Percentiles rank a stretch among this genome's conserved stretches.
phyloP scores from a whole-genome alignment of 108 stramenopile species.

The Pseudonitzschia pungens region DNA sequence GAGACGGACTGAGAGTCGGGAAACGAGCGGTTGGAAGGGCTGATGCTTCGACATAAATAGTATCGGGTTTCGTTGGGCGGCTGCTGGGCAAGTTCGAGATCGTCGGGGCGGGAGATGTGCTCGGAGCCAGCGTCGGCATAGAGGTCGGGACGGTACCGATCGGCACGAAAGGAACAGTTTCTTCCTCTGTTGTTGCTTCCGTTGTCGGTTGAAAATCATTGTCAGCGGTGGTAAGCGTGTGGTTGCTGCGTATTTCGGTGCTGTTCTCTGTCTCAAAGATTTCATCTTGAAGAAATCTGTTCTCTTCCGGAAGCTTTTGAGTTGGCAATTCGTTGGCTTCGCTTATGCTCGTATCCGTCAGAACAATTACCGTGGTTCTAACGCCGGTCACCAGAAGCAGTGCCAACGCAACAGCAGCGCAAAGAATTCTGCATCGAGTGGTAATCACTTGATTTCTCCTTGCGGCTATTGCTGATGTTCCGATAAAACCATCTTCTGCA shows the following conservation, averaged over 20 bases:
- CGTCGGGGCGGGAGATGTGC: background rate
- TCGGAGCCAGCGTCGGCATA: background rate
- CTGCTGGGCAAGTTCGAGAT: background rate
- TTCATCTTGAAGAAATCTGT: background rate
- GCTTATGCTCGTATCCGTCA: background rate
- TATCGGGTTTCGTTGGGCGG: slow-evolving; percentile 12
- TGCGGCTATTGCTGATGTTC: background rate
- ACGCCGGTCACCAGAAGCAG: background rate
- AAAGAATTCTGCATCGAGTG: background rate
- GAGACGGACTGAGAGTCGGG: too few species aligned
- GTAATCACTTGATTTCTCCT: background rate
- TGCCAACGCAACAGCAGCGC: background rate
- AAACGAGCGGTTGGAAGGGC: too few species aligned
- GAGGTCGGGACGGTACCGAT: background rate
- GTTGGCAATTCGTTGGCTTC: background rate
- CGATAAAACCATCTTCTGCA: background rate
- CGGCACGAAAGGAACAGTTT: background rate
- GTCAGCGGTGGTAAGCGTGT: too few species aligned
- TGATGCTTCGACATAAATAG: too few species aligned
- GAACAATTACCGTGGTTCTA: background rate
- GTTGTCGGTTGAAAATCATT: background rate
- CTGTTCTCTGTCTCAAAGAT: too few species aligned
- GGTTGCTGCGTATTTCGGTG: background rate
- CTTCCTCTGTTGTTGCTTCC: background rate
- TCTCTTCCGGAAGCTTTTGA: background rate